Conservation (phyloP, 305 asterid species). For the Ilex paraguariensis region DNA sequence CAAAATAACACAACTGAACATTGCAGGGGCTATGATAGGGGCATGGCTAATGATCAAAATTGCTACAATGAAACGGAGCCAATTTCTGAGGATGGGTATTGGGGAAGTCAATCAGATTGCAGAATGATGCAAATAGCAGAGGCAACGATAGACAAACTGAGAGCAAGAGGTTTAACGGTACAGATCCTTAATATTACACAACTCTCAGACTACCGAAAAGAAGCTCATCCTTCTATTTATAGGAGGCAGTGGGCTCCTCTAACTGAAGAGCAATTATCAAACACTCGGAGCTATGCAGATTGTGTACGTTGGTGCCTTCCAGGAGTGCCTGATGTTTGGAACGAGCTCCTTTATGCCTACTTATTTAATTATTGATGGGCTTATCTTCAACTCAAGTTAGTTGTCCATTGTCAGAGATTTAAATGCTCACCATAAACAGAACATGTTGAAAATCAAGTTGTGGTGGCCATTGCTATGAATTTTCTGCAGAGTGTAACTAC, state of each 20-base stretch:
- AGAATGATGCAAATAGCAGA: constrained; percentile 75
- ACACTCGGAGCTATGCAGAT: constrained; percentile 55
- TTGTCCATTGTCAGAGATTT: no score
- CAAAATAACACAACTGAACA: background rate
- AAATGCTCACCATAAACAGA: no score
- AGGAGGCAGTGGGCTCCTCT: constrained; percentile 68
- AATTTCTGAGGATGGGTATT: constrained; percentile 45
- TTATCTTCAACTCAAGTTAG: no score
- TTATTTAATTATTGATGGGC: constrained; percentile 24
- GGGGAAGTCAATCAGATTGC: constrained; percentile 68
- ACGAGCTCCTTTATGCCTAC: constrained; percentile 60
- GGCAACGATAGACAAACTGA: constrained; percentile 34
- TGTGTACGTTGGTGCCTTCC: constrained; percentile 86
- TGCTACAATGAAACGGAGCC: constrained; percentile 54
- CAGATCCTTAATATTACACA: constrained; percentile 69
- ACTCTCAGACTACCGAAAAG: constrained; percentile 65
- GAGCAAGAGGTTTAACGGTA: constrained; percentile 49
- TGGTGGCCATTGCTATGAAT: no score
- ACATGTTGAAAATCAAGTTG: no score
- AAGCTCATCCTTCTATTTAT: constrained; percentile 68
- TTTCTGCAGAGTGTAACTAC: no score
- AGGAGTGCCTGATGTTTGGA: constrained; percentile 83
- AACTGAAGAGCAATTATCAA: constrained; percentile 35
- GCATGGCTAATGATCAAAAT: constrained; percentile 41
- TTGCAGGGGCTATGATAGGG: constrained; percentile 83